Evolutionary conservation across 352 stramenopile genomes (phyloP).

Genomic region (Elongisporangium undulatum): DNA sequence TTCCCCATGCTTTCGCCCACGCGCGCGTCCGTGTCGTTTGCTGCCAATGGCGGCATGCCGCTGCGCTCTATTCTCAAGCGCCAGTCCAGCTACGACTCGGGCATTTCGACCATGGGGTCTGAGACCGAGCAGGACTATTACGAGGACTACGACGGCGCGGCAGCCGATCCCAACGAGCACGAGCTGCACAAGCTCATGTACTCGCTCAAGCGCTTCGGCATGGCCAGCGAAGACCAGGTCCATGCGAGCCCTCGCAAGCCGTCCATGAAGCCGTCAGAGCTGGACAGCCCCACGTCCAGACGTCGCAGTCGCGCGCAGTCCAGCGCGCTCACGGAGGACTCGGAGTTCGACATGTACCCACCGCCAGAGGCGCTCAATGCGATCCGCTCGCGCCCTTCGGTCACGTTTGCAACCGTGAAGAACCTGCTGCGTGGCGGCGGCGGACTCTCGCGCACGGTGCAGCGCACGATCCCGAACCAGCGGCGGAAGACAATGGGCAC

Average conservation of each 20-base stretch:
- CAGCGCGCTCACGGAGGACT: too few species aligned
- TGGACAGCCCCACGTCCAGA: constrained; percentile 5
- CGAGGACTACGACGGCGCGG: constrained; percentile 2
- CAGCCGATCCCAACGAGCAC: constrained; percentile 2
- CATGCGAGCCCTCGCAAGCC: not conserved
- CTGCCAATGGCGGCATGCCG: constrained; percentile 3
- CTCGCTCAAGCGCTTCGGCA: constrained; percentile 45
- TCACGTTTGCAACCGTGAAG: constrained; percentile 58
- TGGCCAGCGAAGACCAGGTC: constrained; percentile 15
- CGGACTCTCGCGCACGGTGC: constrained; percentile 27
- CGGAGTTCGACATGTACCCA: too few species aligned
- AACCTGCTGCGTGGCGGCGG: constrained; percentile 53
- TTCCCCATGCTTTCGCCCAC: not conserved
- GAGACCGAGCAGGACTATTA: constrained; percentile 16
- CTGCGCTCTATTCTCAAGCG: constrained; percentile 43
- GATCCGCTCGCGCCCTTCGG: constrained; percentile 30
- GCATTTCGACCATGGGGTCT: constrained; percentile 29
- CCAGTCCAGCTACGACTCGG: constrained; percentile 35
- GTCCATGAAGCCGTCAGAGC: constrained; percentile 6
- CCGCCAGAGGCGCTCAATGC: constrained; percentile 1
- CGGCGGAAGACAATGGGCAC: constrained; percentile 52
- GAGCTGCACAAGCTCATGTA: constrained; percentile 69
- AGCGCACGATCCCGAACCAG: constrained; percentile 21
- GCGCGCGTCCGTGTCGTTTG: constrained; percentile 32
- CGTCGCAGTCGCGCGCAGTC: too few species aligned